Evolutionary conservation across 352 stramenopile species (phyloP), one percentile per base, ranked within the genome.

Genomic region (Globisporangium orthogonon): DNA sequence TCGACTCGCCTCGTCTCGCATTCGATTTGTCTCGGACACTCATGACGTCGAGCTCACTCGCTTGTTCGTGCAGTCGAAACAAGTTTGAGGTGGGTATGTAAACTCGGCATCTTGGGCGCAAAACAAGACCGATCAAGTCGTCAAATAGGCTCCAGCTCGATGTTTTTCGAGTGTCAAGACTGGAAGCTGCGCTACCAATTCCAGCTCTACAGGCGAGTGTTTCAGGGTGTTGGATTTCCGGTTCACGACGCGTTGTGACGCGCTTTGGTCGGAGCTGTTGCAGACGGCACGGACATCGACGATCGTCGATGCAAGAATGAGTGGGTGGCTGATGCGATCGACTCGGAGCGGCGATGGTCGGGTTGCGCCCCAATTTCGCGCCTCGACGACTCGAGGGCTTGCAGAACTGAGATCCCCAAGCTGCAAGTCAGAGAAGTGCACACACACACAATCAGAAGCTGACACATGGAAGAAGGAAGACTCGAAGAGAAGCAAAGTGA

Each of bases 361-460:
- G 46, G 39, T 15, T 56, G 37, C 18, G 35, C n/a, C 7, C 31
- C 30, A 4, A 56, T 35, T 40, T 83, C 69, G 23, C 74, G 64
- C 5, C 71, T 53, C 13, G 74, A 78, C n/a, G 58, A 66, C 56
- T 93, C 83, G 35, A 93, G 80, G 4, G 83, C 80, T 52, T 83
- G 71, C 28, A 93, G 69, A 46, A 65, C 60, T 2, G 53, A 65
- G 10, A 47, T 40, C 6, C 59, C 52, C n/a, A 65, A 30, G 14
- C 60, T 65, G 31, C 17, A 17, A 13, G 40, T 18, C 13, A 14
- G 17, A 40, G 14, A 1, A 52, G 41, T 3, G 50, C 28, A 39
- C 41, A 37, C 9, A 30, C 17, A 11, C 18, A 40, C n/a, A 60
- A 29, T 4, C n/a, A 60, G 41, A 40, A 11, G 7, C 14, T 15